Conservation (phyloP, 129 eudicot species). For the Arctium minus region DNA sequence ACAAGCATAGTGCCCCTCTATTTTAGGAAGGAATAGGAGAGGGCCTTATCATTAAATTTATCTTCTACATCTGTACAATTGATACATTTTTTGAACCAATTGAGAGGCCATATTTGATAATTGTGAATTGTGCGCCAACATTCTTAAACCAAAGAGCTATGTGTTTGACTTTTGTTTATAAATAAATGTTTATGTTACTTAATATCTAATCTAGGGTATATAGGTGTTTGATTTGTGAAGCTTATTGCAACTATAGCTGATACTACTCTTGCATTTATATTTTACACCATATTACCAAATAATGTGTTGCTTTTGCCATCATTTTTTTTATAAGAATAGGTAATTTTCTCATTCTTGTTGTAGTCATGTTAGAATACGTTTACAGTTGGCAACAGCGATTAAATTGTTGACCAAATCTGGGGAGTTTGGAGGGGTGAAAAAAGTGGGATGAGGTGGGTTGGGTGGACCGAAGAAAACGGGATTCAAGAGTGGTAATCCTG, state of each 20-base stretch:
- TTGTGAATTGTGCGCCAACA: background rate
- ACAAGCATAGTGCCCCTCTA: background rate
- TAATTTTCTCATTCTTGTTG: background rate
- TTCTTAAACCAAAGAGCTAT: background rate
- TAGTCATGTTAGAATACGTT: background rate
- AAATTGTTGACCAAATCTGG: background rate
- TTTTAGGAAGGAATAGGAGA: background rate
- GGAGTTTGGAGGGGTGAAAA: background rate
- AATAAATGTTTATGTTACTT: background rate
- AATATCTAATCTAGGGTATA: background rate
- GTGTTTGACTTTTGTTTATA: background rate
- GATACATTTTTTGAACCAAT: background rate
- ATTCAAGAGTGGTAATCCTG: slow-evolving; percentile 2
- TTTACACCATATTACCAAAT: background rate
- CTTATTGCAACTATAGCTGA: background rate
- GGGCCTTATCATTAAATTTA: background rate
- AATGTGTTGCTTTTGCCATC: slow-evolving; percentile 1
- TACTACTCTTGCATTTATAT: background rate
- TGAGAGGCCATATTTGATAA: background rate
- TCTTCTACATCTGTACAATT: background rate
- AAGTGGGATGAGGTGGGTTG: background rate
- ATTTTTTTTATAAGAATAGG: background rate
- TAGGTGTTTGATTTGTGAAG: background rate
- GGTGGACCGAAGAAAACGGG: background rate
- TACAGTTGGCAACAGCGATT: background rate